phyloP scores from a whole-genome alignment of 2,329 filamentous ascomycete genomes.

The Nakataea oryzae region DNA sequence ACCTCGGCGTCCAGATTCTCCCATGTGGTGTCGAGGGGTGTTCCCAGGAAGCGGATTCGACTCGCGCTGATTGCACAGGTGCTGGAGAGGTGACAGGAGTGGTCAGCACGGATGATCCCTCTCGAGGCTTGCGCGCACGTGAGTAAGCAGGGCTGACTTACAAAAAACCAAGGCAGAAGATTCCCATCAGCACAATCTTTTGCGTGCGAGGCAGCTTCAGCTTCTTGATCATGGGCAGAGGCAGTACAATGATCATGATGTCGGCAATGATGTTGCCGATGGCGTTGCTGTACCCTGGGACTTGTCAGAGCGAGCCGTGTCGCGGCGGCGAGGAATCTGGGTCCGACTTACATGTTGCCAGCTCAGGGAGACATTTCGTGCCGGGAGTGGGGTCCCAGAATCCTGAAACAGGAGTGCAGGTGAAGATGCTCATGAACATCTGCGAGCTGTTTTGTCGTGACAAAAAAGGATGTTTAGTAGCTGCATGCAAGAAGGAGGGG shows the following conservation, averaged over 20 bases:
- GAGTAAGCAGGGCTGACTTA: conserved; percentile 3
- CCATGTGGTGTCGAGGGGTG: conserved; percentile 23
- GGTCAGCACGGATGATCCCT: background rate
- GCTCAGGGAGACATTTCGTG: conserved; percentile 21
- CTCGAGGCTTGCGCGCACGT: background rate
- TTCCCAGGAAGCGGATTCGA: conserved; percentile 24
- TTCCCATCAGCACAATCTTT: conserved; percentile 16
- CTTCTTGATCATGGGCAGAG: conserved; percentile 20
- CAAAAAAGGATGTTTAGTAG: too few relatives aligned
- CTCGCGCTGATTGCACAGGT: conserved; percentile 28
- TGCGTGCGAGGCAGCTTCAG: conserved; percentile 16
- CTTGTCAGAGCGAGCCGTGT: background rate
- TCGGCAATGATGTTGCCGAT: conserved; percentile 27
- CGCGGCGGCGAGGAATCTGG: too few relatives aligned
- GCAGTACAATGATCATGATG: conserved; percentile 23
- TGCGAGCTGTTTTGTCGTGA: background rate
- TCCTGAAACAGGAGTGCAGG: conserved; percentile 21
- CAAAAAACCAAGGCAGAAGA: conserved; percentile 28
- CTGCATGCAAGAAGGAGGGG: too few relatives aligned
- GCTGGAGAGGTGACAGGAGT: background rate
- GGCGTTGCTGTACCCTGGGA: conserved; percentile 20
- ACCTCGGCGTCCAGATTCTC: conserved; percentile 15
- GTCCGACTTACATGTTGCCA: conserved; percentile 15
- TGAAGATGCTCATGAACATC: conserved; percentile 18
- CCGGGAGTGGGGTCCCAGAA: conserved; percentile 19